Conservation (phyloP, 257 asterid genomes). For the Knoxia roxburghii region DNA sequence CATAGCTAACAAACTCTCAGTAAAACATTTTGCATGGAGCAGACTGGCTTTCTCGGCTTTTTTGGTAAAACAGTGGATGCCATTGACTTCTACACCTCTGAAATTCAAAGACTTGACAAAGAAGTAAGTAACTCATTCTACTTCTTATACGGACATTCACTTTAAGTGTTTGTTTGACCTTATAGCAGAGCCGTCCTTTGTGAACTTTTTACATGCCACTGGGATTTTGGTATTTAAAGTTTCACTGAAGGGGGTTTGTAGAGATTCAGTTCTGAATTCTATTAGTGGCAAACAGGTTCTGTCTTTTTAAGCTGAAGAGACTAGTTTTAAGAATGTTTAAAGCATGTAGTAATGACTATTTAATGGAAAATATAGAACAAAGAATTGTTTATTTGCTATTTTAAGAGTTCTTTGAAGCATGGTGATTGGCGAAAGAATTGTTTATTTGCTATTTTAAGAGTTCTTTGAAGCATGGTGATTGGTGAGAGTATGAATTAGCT, state of each 20-base stretch:
- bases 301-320: not conserved
- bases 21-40: slow-evolving; percentile 31
- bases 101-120: slow-evolving; percentile 59
- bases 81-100: slow-evolving; percentile 65
- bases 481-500: not conserved
- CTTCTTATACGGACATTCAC: slow-evolving; percentile 1
- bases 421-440: not conserved
- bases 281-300: not conserved
- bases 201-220: slow-evolving; percentile 1
- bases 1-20: slow-evolving; percentile 19
- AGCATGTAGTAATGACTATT: not conserved
- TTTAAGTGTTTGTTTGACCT: not conserved
- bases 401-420: not conserved
- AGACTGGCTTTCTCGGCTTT: slow-evolving; percentile 88
- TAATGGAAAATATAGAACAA: not conserved
- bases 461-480: not conserved
- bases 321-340: not conserved
- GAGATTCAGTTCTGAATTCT: not conserved
- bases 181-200: not conserved
- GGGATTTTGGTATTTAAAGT: not conserved
- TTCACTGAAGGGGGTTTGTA: not conserved
- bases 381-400: not conserved
- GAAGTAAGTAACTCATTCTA: slow-evolving; percentile 48
- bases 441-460: not conserved
- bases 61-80: slow-evolving; percentile 78